Evolutionary conservation across 176 grass and related monocot genomes (phyloP).

Genomic region (Tuctoria greenei): DNA sequence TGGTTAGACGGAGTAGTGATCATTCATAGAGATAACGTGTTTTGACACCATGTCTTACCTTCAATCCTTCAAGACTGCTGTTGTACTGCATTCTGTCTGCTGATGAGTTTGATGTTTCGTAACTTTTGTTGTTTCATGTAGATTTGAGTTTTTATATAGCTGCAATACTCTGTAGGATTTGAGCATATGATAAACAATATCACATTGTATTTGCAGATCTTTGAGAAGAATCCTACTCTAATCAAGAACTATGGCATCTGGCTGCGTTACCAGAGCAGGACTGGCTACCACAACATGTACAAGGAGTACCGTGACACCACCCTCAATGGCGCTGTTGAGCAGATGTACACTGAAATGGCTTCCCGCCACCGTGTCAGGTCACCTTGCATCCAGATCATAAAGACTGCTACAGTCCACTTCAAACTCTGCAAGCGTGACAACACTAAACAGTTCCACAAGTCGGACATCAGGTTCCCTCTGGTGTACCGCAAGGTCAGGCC

Average conservation of each 20-base stretch:
- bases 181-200: background rate
- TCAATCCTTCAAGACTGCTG: background rate
- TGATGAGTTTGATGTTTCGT: background rate
- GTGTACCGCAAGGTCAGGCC: constrained; percentile 70
- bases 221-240: constrained; percentile 62
- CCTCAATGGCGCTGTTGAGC: constrained; percentile 70
- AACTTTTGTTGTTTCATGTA: too few relatives aligned
- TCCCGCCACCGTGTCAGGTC: constrained; percentile 61
- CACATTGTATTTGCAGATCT: constrained; percentile 42
- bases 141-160: background rate
- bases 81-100: background rate
- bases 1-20: background rate
- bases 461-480: constrained; percentile 56
- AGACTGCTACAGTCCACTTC: constrained; percentile 59
- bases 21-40: background rate
- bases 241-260: constrained; percentile 82
- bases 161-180: background rate
- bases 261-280: constrained; percentile 66
- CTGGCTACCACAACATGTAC: constrained; percentile 82
- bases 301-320: constrained; percentile 73
- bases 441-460: constrained; percentile 75
- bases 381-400: constrained; percentile 78
- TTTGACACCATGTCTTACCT: background rate
- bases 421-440: constrained; percentile 74
- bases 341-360: constrained; percentile 81